A percentile compares a stretch with the other conserved stretches of the same genome.
Conservation (phyloP, 2,329 filamentous ascomycete genomes). For the Colletotrichum theobromicola region DNA sequence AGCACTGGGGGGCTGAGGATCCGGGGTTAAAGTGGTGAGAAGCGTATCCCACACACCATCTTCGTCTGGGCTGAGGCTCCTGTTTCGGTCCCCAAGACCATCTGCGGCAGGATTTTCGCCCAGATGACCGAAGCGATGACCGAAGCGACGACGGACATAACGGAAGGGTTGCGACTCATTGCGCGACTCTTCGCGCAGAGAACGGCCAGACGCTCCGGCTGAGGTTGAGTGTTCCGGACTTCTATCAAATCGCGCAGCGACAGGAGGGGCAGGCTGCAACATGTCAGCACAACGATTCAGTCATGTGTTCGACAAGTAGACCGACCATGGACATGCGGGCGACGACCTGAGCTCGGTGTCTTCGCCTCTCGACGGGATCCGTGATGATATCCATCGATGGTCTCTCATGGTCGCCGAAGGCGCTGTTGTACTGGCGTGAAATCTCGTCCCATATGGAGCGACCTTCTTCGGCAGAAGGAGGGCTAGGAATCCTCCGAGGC, state of each 20-base stretch:
- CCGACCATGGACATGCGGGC: conserved; percentile 17
- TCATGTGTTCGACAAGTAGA: background rate
- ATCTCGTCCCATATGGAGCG: background rate
- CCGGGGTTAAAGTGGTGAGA: conserved; percentile 79
- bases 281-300: background rate
- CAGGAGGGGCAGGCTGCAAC: conserved; percentile 14
- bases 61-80: conserved; percentile 77
- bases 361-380: background rate
- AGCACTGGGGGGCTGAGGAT: conserved; percentile 79
- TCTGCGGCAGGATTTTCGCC: conserved; percentile 48
- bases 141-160: background rate
- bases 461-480: background rate
- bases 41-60: conserved; percentile 80
- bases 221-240: conserved; percentile 17
- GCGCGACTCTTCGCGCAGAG: background rate
- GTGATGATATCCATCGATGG: background rate
- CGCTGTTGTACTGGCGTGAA: background rate
- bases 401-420: background rate
- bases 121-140: background rate
- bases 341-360: background rate
- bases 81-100: conserved; percentile 83
- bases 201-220: background rate
- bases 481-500: background rate
- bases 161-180: background rate
- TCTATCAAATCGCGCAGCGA: conserved; percentile 23